A percentile compares a stretch with the other conserved stretches of the same genome.
phyloP scores from a whole-genome alignment of 2,329 filamentous ascomycete species.

The Cylindrodendrum hubeiense region DNA sequence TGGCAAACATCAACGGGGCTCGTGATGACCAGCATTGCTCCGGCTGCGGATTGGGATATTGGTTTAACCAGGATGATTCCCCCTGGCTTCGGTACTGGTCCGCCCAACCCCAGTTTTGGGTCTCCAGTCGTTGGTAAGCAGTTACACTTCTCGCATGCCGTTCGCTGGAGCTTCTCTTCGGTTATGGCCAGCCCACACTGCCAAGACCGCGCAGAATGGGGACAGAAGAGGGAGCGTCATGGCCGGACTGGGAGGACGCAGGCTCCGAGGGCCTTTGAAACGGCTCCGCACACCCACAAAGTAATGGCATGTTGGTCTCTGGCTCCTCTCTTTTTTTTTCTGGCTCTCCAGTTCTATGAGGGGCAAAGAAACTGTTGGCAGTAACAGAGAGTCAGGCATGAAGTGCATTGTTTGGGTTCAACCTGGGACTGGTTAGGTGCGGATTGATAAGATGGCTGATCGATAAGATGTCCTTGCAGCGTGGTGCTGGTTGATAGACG shows the following conservation, averaged over 20 bases:
- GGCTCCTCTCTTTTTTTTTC: too few relatives aligned
- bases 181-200: neutral
- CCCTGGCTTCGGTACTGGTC: neutral
- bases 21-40: neutral
- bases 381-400: neutral
- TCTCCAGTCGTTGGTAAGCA: neutral
- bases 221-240: neutral
- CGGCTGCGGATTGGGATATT: neutral
- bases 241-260: neutral
- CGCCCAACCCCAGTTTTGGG: neutral
- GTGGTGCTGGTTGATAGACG: slow-evolving; percentile 31
- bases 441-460: slow-evolving; percentile 31
- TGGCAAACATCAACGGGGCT: neutral
- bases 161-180: neutral
- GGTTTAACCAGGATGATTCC: neutral
- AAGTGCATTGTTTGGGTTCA: neutral
- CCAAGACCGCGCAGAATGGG: neutral
- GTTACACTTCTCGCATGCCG: neutral
- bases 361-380: neutral
- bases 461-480: slow-evolving; percentile 28
- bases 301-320: neutral
- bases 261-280: neutral
- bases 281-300: neutral
- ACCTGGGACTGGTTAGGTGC: slow-evolving; percentile 22
- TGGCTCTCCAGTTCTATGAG: neutral